phyloP scores from a whole-genome alignment of 768 basidiomycete species.

The Xerocomellus intermedius region DNA sequence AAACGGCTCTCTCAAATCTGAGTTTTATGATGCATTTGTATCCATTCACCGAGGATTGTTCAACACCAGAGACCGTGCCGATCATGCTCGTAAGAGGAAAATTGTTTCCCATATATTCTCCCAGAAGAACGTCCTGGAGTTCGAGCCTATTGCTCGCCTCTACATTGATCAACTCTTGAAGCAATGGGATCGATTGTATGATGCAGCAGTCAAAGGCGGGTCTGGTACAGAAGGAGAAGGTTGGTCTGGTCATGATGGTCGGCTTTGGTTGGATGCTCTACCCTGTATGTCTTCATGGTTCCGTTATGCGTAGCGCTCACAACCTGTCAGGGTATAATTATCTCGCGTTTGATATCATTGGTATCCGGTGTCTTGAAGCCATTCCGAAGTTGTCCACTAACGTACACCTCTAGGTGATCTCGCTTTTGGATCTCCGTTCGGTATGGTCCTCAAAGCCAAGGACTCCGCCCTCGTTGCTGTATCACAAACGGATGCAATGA shows the following conservation, averaged over 20 bases:
- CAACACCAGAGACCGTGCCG: conserved; percentile 72
- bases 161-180: conserved; percentile 58
- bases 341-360: conserved; percentile 76
- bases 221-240: conserved; percentile 61
- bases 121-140: conserved; percentile 81
- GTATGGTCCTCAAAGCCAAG: conserved; percentile 75
- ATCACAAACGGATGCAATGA: conserved; percentile 53
- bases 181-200: conserved; percentile 76
- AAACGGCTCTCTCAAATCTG: conserved; percentile 75
- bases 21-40: conserved; percentile 81
- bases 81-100: conserved; percentile 89
- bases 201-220: conserved; percentile 50
- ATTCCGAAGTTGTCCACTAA: background rate
- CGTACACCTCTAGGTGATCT: conserved; percentile 47
- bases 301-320: conserved; percentile 1
- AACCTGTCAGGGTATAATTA: conserved; percentile 50
- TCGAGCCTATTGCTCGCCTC: conserved; percentile 72
- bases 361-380: conserved; percentile 24
- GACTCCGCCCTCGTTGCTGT: conserved; percentile 72
- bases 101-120: conserved; percentile 85
- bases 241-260: conserved; percentile 58
- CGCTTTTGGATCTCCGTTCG: conserved; percentile 85
- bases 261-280: conserved; percentile 72
- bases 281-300: conserved; percentile 52
- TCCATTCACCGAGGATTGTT: conserved; percentile 72